Conservation (phyloP, 176 grass and related monocot species). For the sorghum (Sorghum bicolor) region Sorghum_bicolor_NCBIv3 NC_012872.2:56425501-56426000, state of each 20-base stretch:
- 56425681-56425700: slow-evolving; percentile 1
- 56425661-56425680: slow-evolving; percentile 26
- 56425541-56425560: background rate
- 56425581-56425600: background rate
- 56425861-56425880: slow-evolving; percentile 79
- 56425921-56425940: slow-evolving; percentile 54
- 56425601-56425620: background rate
- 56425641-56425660: background rate
- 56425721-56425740: background rate
- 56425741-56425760: background rate
- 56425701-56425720: background rate
- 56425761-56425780: background rate
- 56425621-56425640: background rate
- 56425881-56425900: slow-evolving; percentile 43
- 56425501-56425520: slow-evolving; percentile 86
- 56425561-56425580: background rate
- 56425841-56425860: slow-evolving; percentile 75
- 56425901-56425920: slow-evolving; percentile 31
- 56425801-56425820: background rate
- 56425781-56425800: slow-evolving; percentile 26
- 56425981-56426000: slow-evolving; percentile 41
- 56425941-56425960: slow-evolving; percentile 43
- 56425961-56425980: slow-evolving; percentile 34
- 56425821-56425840: slow-evolving; percentile 53
- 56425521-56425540: slow-evolving; percentile 38